Conservation (phyloP, 2,329 filamentous ascomycete species). For the Fusarium sp. region DNA sequence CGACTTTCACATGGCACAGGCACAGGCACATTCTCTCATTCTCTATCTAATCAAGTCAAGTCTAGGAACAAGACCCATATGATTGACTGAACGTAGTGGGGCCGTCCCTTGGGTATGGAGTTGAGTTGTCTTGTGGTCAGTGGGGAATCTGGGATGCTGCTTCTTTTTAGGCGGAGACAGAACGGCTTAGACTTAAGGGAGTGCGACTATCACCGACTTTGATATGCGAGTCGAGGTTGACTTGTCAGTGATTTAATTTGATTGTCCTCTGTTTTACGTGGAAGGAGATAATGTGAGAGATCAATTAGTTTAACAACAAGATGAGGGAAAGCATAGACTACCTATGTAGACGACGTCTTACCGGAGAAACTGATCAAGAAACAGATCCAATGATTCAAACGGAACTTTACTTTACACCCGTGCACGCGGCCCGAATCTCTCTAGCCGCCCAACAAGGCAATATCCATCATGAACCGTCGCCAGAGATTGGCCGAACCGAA, state of each 20-base stretch:
- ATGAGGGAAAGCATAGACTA: neutral
- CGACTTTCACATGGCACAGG: constrained; percentile 39
- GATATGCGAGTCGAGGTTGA: constrained; percentile 16
- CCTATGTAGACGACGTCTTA: neutral
- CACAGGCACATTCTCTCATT: constrained; percentile 6
- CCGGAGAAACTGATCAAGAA: neutral
- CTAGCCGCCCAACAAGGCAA: constrained; percentile 33
- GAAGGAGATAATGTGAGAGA: neutral
- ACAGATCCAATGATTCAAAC: constrained; percentile 1
- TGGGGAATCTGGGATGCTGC: constrained; percentile 30
- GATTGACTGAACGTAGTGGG: constrained; percentile 33
- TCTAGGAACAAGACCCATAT: constrained; percentile 34
- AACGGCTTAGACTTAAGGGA: constrained; percentile 21
- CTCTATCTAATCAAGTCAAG: constrained; percentile 35
- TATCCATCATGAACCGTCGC: constrained; percentile 1
- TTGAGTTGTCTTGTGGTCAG: constrained; percentile 27
- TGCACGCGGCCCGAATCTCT: constrained; percentile 44
- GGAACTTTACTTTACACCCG: constrained; percentile 30
- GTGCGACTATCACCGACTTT: constrained; percentile 42
- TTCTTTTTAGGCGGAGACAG: constrained; percentile 17
- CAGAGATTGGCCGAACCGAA: constrained; percentile 29
- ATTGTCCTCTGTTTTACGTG: neutral
- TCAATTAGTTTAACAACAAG: neutral
- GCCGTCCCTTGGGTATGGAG: constrained; percentile 43
- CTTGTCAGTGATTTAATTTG: neutral